Percentiles rank a stretch among this genome's conserved stretches.
These are phyloP conservation scores for Talaromyces sp. DNA, from an alignment of 2,329 filamentous ascomycete genomes.

Conservation along the genomic window DNA sequence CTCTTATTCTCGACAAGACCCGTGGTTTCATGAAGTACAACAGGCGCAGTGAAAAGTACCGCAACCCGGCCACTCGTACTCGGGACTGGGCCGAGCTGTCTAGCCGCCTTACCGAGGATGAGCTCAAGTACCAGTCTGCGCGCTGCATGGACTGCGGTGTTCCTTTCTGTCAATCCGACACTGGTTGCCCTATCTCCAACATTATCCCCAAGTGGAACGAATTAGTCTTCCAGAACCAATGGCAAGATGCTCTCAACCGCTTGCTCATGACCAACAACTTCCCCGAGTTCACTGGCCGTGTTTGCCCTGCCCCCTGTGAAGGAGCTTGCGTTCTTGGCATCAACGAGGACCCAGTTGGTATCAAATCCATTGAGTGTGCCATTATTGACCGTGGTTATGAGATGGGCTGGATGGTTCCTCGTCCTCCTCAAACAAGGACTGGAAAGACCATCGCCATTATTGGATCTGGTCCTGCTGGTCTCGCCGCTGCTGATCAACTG, in stretches of 20 bases:
- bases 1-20: conserved; percentile 94
- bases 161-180: conserved; percentile 95
- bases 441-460: conserved; percentile 87
- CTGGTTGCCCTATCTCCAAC: conserved; percentile 92
- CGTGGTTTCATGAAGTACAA: conserved; percentile 97
- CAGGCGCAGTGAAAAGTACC: conserved; percentile 89
- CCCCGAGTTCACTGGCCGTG: conserved; percentile 94
- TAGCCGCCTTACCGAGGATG: conserved; percentile 81
- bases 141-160: conserved; percentile 99
- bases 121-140: conserved; percentile 93
- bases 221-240: conserved; percentile 68
- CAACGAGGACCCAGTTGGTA: conserved; percentile 93
- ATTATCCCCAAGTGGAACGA: conserved; percentile 98
- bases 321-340: conserved; percentile 94
- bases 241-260: conserved; percentile 86
- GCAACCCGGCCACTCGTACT: conserved; percentile 72
- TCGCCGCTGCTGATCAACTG: conserved; percentile 86
- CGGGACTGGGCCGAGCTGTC: conserved; percentile 94
- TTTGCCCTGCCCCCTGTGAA: conserved; percentile 94
- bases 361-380: conserved; percentile 97
- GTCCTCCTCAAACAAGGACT: conserved; percentile 70
- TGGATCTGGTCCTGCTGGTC: conserved; percentile 85
- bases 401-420: conserved; percentile 95
- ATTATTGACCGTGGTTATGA: conserved; percentile 97
- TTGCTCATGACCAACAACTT: conserved; percentile 98